Conservation (phyloP, 306 rosid species). For the Trifolium dubium region DNA sequence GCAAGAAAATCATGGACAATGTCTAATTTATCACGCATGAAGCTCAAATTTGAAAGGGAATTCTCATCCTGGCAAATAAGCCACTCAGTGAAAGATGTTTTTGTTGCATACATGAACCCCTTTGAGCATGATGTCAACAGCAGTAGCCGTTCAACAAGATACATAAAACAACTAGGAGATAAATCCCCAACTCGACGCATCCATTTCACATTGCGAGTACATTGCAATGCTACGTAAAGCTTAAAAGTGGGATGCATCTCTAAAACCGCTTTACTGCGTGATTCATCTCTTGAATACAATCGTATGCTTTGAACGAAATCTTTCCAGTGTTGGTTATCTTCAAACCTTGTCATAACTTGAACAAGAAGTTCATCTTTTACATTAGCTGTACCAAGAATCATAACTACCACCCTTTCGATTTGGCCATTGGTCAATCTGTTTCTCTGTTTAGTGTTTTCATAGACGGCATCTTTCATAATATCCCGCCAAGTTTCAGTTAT, state of each 20-base stretch:
- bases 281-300: conserved; percentile 20
- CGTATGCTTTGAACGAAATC: conserved; percentile 46
- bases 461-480: conserved; percentile 38
- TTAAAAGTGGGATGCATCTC: conserved; percentile 12
- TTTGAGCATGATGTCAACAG: conserved; percentile 38
- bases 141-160: conserved; percentile 72
- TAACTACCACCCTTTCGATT: conserved; percentile 55
- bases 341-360: conserved; percentile 34
- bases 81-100: conserved; percentile 71
- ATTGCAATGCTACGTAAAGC: conserved; percentile 41
- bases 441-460: conserved; percentile 32
- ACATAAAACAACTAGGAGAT: conserved; percentile 65
- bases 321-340: conserved; percentile 49
- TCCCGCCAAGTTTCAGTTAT: conserved; percentile 40
- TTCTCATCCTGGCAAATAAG: conserved; percentile 48
- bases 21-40: neutral
- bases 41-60: conserved; percentile 23
- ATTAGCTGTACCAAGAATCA: conserved; percentile 55
- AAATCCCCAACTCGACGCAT: conserved; percentile 39
- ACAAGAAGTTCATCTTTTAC: conserved; percentile 22
- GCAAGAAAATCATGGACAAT: conserved; percentile 34
- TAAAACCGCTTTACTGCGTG: neutral
- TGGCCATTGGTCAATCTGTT: conserved; percentile 43
- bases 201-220: conserved; percentile 51
- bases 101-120: conserved; percentile 55